These are phyloP conservation scores for Rhodamnia rubescens DNA, from an alignment of 345 rosid genomes.

Conservation along the genomic window DNA sequence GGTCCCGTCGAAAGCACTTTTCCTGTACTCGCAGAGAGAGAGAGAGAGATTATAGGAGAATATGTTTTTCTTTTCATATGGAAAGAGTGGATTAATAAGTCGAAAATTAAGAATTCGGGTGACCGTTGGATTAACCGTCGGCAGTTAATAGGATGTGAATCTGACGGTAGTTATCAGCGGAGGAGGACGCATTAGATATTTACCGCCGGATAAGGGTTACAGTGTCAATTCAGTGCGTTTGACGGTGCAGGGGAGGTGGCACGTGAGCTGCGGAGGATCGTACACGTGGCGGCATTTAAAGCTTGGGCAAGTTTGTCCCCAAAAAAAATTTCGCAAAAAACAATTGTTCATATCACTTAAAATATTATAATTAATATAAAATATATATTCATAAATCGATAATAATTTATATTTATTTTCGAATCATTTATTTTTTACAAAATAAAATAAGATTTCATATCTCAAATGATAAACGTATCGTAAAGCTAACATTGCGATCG, in stretches of 20 bases:
- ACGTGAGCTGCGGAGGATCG: background rate
- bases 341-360: no score
- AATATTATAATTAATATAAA: no score
- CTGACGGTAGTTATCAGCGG: background rate
- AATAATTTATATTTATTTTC: no score
- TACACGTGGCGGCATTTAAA: background rate
- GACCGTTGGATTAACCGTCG: conserved; percentile 2
- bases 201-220: background rate
- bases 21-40: background rate
- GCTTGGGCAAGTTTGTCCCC: background rate
- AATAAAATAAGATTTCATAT: no score
- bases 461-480: background rate
- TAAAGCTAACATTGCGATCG: rapidly evolving
- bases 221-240: background rate
- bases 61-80: background rate
- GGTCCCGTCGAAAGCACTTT: background rate
- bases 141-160: background rate
- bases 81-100: background rate
- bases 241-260: background rate
- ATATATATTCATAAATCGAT: no score
- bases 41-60: background rate
- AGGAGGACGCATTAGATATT: background rate
- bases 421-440: no score
- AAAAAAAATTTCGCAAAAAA: no score
- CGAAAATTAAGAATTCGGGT: background rate